Conservation (phyloP, 164 flowering plant genomes). For the Echeveria elegans region DNA sequence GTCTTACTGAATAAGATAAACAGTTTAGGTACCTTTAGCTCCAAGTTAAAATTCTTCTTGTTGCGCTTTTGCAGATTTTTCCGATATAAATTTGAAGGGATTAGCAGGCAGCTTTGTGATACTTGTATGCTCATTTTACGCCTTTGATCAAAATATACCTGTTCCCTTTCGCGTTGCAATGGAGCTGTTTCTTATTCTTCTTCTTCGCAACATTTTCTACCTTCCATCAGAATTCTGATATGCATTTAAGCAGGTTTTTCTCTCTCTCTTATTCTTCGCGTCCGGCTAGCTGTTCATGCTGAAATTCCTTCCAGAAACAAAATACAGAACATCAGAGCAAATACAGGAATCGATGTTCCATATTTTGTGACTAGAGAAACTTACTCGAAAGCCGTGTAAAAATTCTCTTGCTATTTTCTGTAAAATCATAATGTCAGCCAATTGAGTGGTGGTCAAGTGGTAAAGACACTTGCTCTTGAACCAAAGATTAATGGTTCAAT, state of each 20-base stretch:
- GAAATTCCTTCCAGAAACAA: slow-evolving; percentile 65
- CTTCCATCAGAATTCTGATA: not conserved
- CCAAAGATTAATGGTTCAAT: no score
- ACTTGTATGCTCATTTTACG: slow-evolving; percentile 32
- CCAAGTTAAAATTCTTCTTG: not conserved
- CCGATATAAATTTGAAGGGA: slow-evolving; percentile 58
- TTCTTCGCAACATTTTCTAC: not conserved
- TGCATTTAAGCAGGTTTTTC: slow-evolving; percentile 32
- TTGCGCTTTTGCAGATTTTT: slow-evolving; percentile 34
- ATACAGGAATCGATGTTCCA: slow-evolving; percentile 38
- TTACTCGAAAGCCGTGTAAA: no score
- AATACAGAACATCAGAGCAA: slow-evolving; percentile 58
- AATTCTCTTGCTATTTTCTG: no score
- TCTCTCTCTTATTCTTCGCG: slow-evolving; percentile 33
- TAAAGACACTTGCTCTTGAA: no score
- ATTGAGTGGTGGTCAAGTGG: no score
- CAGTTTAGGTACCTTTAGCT: no score
- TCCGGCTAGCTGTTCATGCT: slow-evolving; percentile 37
- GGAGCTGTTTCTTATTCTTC: slow-evolving; percentile 38
- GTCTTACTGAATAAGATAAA: not conserved
- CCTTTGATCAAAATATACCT: slow-evolving; percentile 35
- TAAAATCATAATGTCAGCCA: no score
- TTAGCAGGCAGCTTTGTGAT: slow-evolving; percentile 53
- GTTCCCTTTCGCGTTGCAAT: slow-evolving; percentile 42
- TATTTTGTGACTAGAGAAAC: not conserved